phyloP scores from a whole-genome alignment of 192 early-diverging fungal species.

The Entrophospora sp. region DNA sequence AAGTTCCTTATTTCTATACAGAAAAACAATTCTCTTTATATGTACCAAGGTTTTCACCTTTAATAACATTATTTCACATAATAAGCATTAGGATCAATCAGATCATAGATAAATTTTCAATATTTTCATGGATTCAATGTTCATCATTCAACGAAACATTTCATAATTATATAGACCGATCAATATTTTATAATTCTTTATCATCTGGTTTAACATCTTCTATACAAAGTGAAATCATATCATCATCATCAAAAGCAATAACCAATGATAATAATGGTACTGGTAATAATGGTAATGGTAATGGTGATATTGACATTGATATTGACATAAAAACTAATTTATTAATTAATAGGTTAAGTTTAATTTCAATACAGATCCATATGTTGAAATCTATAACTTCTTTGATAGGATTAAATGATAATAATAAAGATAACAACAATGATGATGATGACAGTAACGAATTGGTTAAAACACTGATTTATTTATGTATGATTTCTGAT shows the following conservation, averaged over 20 bases:
- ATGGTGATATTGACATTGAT: neutral
- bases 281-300: too few relatives aligned
- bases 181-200: conserved; percentile 28
- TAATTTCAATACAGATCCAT: conserved; percentile 22
- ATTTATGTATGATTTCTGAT: conserved; percentile 23
- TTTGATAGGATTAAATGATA: conserved; percentile 9
- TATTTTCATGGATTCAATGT: neutral
- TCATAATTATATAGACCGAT: conserved; percentile 15
- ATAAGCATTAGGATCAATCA: neutral
- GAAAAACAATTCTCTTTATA: neutral
- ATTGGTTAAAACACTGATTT: conserved; percentile 26
- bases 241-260: neutral
- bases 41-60: neutral
- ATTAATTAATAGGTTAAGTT: conserved; percentile 7
- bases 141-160: conserved; percentile 8
- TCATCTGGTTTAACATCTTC: conserved; percentile 26
- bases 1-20: conserved; percentile 4
- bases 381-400: conserved; percentile 26
- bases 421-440: conserved; percentile 21
- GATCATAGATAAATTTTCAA: neutral
- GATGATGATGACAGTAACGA: too few relatives aligned
- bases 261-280: neutral
- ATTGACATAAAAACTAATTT: neutral
- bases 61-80: neutral
- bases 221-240: too few relatives aligned